These are phyloP conservation scores for Chamaecrista fasciculata DNA, from an alignment of 306 rosid genomes.

Conservation along the genomic window DNA sequence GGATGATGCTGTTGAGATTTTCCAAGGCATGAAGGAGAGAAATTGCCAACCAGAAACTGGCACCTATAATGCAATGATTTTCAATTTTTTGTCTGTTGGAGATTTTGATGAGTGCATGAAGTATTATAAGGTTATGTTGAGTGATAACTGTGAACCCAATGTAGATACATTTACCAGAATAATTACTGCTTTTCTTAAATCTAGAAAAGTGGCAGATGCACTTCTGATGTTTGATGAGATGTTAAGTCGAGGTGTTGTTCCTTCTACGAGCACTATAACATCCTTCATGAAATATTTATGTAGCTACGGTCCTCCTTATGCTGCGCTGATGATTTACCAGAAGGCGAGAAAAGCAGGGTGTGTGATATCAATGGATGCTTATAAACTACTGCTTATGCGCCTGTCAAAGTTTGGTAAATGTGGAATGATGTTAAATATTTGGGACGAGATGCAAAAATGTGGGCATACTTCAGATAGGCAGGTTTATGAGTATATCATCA, in stretches of 20 bases:
- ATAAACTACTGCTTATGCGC: constrained; percentile 76
- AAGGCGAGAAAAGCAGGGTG: constrained; percentile 68
- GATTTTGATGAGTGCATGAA: constrained; percentile 53
- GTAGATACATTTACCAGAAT: constrained; percentile 56
- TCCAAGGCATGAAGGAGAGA: constrained; percentile 47
- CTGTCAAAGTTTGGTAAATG: constrained; percentile 81
- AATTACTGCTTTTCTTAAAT: constrained; percentile 57
- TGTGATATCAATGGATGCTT: constrained; percentile 58
- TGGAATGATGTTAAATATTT: constrained; percentile 65
- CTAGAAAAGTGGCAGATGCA: constrained; percentile 71
- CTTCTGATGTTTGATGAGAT: constrained; percentile 83
- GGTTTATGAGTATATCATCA: constrained; percentile 70
- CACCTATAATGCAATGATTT: constrained; percentile 69
- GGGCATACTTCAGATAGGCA: constrained; percentile 70
- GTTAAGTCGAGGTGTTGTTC: constrained; percentile 58
- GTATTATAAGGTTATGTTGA: constrained; percentile 59
- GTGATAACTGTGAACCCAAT: constrained; percentile 52
- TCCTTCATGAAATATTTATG: constrained; percentile 61
- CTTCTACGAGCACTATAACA: constrained; percentile 61
- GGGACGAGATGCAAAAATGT: constrained; percentile 87
- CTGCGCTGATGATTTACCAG: constrained; percentile 73
- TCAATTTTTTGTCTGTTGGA: constrained; percentile 51
- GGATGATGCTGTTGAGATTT: constrained; percentile 59
- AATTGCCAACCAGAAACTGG: constrained; percentile 42
- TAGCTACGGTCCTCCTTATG: constrained; percentile 89